These are phyloP conservation scores for Apiospora arundinis DNA, from an alignment of 2,329 filamentous ascomycete genomes.

Conservation along the genomic window DNA sequence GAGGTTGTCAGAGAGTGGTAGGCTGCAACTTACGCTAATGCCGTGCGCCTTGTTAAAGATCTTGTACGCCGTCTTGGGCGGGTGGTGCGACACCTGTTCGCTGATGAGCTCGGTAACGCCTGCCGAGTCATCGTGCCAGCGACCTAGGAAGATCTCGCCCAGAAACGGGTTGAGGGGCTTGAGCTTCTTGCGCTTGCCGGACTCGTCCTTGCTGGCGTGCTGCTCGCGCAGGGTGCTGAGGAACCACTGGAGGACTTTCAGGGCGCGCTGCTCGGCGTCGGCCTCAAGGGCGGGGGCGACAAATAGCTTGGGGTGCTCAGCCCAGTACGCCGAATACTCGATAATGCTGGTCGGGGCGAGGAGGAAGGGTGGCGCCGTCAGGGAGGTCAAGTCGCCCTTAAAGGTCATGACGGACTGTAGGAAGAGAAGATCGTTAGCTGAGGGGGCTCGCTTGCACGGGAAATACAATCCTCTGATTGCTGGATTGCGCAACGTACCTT, in stretches of 20 bases:
- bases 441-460: neutral
- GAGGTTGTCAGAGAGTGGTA: too few relatives aligned
- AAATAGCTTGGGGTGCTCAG: constrained; percentile 78
- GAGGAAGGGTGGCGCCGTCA: constrained; percentile 84
- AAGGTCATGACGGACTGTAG: constrained; percentile 76
- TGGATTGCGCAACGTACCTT: constrained; percentile 29
- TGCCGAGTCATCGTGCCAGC: constrained; percentile 77
- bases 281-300: constrained; percentile 81
- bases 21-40: constrained; percentile 49
- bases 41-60: constrained; percentile 88
- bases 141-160: constrained; percentile 90
- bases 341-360: constrained; percentile 79
- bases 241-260: constrained; percentile 96
- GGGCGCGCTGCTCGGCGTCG: constrained; percentile 80
- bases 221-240: constrained; percentile 91
- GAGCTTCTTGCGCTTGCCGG: constrained; percentile 83
- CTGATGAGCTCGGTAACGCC: constrained; percentile 87
- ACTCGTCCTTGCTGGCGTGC: constrained; percentile 75
- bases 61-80: constrained; percentile 91
- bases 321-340: constrained; percentile 85
- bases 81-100: constrained; percentile 95
- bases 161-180: constrained; percentile 97
- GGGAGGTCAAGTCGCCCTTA: constrained; percentile 79
- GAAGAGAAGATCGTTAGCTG: constrained; percentile 20
- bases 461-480: neutral